A percentile compares a stretch with the other conserved stretches of the same genome.
These are phyloP conservation scores for Fibroporia radiculosa DNA, from an alignment of 768 basidiomycete genomes.

Conservation along the genomic window DNA sequence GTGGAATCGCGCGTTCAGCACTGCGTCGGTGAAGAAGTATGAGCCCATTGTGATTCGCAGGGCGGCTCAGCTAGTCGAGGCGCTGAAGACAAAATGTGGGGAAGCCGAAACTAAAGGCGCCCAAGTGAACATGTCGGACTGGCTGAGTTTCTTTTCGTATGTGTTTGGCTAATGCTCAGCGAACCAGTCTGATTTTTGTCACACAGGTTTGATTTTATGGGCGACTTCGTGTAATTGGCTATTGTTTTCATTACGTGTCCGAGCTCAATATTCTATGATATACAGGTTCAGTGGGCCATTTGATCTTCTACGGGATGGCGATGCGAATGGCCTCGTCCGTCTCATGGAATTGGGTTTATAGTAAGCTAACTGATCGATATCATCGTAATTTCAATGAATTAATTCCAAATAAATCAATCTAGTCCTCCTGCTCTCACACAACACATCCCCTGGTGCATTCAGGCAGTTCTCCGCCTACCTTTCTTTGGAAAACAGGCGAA, in stretches of 20 bases:
- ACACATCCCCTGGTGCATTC: neutral
- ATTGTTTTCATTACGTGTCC: neutral
- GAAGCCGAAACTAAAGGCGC: neutral
- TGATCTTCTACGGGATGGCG: slow-evolving; percentile 31
- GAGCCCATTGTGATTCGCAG: slow-evolving; percentile 30
- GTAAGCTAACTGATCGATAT: too few species aligned
- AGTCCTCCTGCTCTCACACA: neutral
- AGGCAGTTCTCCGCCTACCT: neutral
- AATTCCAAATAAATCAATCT: too few species aligned
- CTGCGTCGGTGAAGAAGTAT: slow-evolving; percentile 38
- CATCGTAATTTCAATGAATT: too few species aligned
- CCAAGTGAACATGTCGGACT: slow-evolving; percentile 26
- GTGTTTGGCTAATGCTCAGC: too few species aligned
- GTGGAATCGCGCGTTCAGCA: slow-evolving; percentile 45
- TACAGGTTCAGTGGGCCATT: slow-evolving; percentile 33
- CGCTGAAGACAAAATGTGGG: slow-evolving; percentile 12
- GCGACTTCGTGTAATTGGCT: slow-evolving; percentile 29
- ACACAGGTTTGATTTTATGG: slow-evolving; percentile 35
- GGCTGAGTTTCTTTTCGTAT: slow-evolving; percentile 34
- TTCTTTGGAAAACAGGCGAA: neutral
- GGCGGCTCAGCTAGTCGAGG: slow-evolving; percentile 33
- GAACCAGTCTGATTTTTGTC: neutral
- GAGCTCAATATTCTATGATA: too few species aligned
- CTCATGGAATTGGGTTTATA: slow-evolving; percentile 36
- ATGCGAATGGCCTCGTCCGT: slow-evolving; percentile 36